phyloP scores from a whole-genome alignment of 2,329 filamentous ascomycete species.

The Bipolaris oryzae region DNA sequence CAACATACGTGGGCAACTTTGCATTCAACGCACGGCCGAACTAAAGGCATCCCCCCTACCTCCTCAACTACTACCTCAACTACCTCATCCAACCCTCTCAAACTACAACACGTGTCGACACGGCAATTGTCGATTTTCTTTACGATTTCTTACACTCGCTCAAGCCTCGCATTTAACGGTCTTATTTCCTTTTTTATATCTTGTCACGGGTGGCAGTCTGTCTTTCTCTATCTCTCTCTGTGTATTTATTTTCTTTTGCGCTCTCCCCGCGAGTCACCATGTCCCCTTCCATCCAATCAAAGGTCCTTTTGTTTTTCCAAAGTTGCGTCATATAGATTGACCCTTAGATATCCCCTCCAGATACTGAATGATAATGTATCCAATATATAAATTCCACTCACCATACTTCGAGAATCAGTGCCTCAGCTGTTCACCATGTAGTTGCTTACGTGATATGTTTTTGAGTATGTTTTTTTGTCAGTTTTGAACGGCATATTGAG shows the following conservation, averaged over 20 bases:
- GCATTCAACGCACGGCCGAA: conserved; percentile 28
- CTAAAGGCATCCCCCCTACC: too few species aligned
- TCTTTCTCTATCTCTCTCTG: not conserved
- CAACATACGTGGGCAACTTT: conserved; percentile 29
- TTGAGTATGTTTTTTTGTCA: too few species aligned
- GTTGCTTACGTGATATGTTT: too few species aligned
- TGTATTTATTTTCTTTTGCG: not conserved
- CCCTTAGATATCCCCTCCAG: conserved; percentile 12
- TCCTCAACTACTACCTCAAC: not conserved
- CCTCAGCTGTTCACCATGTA: not conserved
- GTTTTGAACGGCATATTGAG: not conserved
- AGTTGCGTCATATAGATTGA: conserved; percentile 8
- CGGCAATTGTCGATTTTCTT: conserved; percentile 4
- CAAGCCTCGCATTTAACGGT: conserved; percentile 8
- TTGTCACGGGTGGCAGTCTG: conserved; percentile 5
- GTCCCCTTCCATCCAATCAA: conserved; percentile 4
- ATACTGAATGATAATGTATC: conserved; percentile 18
- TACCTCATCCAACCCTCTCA: not conserved
- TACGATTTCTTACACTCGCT: conserved; percentile 7
- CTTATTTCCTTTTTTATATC: not conserved
- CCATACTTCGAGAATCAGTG: not conserved
- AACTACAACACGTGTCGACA: not conserved
- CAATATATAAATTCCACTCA: not conserved
- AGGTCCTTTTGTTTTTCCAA: conserved; percentile 1
- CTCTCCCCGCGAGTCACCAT: not conserved